Evolutionary conservation across 495 filamentous ascomycete genomes (phyloP), one percentile per base, ranked within the genome.

Genomic region (Aspergillus cavernicola): DNA sequence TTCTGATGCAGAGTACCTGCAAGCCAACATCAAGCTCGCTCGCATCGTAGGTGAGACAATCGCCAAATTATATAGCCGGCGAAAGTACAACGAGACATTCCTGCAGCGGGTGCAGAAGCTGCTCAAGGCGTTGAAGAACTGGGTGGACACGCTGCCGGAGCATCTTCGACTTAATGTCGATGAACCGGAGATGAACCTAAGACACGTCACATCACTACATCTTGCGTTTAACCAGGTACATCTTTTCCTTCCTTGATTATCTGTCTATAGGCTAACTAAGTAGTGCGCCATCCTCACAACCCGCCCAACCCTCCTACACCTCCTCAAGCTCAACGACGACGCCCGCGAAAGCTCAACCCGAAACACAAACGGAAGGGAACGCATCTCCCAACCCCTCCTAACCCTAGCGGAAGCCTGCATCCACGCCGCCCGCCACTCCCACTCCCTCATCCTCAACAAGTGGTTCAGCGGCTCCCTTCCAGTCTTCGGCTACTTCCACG

Each of bases 381-480:
- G 47, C n/a, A 66, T 75, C 40, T 72, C 69, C 31, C 31, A 33
- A 33, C 31, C 31, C 31, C 31, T 33, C 31, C 31, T 33, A 33
- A 33, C 31, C 31, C 31, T 33, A 33, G 31, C 4, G 4, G 15
- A 19, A 37, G 35, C 22, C 39, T 16, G 20, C 20, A 42, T n/a
- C 39, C 22, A 42, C n/a, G 22, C 23, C 11, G 11, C 23, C 11
- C 63, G 71, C 5, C 72, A 75, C 41, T 73, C 74, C 0, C 65
- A 72, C 50, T 66, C 69, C 7, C 63, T 75, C 56, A 73, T 75
- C 48, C 66, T 73, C 1, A 72, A 66, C 7, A 64, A 70, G 19
- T 77, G 71, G 71, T 70, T 75, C 38, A 70, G 71, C 52, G 74
- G 71, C 22, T 67, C 74, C 8, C 68, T 75, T 42, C 67, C 72